These are phyloP conservation scores for Skeletonema tropicum DNA, from an alignment of 108 stramenopile genomes.

Conservation along the genomic window DNA sequence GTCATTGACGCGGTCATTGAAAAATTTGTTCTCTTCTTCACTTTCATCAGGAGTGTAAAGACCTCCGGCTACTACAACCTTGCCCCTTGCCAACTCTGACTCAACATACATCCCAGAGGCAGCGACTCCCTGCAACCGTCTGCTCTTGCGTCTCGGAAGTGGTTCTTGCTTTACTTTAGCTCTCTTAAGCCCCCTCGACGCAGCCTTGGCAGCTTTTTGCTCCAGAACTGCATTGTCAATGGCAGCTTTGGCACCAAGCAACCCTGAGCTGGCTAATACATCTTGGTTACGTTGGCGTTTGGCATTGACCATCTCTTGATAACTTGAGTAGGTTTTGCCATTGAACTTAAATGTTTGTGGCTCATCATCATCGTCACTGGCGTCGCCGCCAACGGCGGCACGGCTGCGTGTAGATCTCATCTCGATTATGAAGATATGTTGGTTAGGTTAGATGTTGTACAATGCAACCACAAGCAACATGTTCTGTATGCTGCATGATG, in stretches of 20 bases:
- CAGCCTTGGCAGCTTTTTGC: conserved; percentile 11
- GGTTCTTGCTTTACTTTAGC: background rate
- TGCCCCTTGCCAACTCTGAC: conserved; percentile 44
- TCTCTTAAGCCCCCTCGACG: conserved; percentile 34
- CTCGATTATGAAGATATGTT: background rate
- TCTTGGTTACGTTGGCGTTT: conserved; percentile 77
- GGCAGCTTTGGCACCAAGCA: conserved; percentile 52
- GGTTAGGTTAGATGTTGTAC: too few species aligned
- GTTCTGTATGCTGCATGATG: too few species aligned
- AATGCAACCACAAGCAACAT: too few species aligned
- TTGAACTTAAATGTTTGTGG: conserved; percentile 53
- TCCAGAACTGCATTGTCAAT: conserved; percentile 29
- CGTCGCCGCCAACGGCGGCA: background rate
- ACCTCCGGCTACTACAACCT: conserved; percentile 21
- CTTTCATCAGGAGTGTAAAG: background rate
- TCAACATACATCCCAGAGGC: conserved; percentile 55
- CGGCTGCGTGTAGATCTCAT: conserved; percentile 4
- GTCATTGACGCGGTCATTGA: conserved; percentile 74
- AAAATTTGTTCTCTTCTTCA: conserved; percentile 24
- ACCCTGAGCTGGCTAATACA: conserved; percentile 55
- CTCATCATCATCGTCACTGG: conserved; percentile 33
- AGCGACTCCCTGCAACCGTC: conserved; percentile 48
- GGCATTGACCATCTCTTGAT: conserved; percentile 83
- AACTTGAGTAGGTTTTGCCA: conserved; percentile 54
- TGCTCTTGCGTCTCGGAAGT: conserved; percentile 51